Evolutionary conservation across 1,284 basidiomycete genomes (phyloP).

Genomic region (Taiwanofungus camphoratus): DNA sequence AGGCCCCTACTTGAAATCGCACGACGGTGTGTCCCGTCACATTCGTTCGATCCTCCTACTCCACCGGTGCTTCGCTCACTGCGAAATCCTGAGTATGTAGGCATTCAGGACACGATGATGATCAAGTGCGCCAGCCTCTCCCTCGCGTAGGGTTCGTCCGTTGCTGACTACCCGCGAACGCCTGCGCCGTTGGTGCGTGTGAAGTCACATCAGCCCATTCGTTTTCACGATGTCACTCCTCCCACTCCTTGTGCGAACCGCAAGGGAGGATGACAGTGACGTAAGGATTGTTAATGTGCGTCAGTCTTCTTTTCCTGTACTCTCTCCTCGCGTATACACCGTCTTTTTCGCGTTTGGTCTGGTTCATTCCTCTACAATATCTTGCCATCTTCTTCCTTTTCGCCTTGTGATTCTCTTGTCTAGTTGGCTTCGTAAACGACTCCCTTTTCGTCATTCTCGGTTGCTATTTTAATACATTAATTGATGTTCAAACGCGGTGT

Average conservation of each 20-base stretch:
- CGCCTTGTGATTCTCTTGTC: no score
- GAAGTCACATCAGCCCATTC: slow-evolving; percentile 41
- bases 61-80: not conserved
- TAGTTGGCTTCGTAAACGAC: slow-evolving; percentile 5
- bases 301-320: not conserved
- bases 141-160: no score
- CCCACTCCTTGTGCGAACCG: slow-evolving; percentile 41
- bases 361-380: not conserved
- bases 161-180: not conserved
- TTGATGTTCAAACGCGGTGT: no score
- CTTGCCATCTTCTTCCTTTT: slow-evolving; percentile 15
- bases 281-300: slow-evolving; percentile 47
- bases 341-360: no score
- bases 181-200: not conserved
- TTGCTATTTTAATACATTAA: no score
- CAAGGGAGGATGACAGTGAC: slow-evolving; percentile 37
- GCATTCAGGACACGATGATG: slow-evolving; percentile 34
- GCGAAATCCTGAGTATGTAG: slow-evolving; percentile 30
- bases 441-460: no score
- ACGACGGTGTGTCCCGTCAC: slow-evolving; percentile 24
- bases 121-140: slow-evolving; percentile 35
- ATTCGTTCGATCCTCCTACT: not conserved
- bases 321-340: no score
- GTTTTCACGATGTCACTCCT: slow-evolving; percentile 44
- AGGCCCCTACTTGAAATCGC: slow-evolving; percentile 25